Base-by-base conservation (phyloP, 306 rosid species). In the Rosa multiflora region DNA sequence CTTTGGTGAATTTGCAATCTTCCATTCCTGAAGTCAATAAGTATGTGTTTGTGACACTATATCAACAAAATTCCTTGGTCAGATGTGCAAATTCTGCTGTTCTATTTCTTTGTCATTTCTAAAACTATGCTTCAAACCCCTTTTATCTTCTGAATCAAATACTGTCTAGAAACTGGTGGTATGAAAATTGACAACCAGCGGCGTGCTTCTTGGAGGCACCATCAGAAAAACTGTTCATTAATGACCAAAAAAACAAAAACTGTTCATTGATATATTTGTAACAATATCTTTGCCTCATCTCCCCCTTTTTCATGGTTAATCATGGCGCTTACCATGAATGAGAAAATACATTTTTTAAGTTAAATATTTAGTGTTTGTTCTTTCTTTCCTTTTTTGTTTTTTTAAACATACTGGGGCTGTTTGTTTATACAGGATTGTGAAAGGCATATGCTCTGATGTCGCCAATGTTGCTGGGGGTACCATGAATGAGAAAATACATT, bases 1-100 rank as follows among this genome's bases (percentile, higher is more conserved):
- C 91, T 87, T 85, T 96, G 92, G 99, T 91, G 90, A 89, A 96
- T 82, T 79, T 93, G 87, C 97, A 96, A 77, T 96, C 98, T 80
- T 82, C 92, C 42, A 91, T 93, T 77, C 61, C 91, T 74, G 99
- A 91, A 91, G 99, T 88, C 76, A 91, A 93, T 13, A 68, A 81
- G 99, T 95, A 93, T 53, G 96, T 77, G 94, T 77, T 83, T 58
- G n/a, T 62, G 75, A 46, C 72, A 17, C 74, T 68, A 70, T 48
- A 42, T 21, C 62, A 48, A 48, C 14, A 20, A 40, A 23, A 68
- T 73, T 49, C 72, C 76, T 59, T 59, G 35, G 9, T 26, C 78
- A 67, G 56, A 52, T 70, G 32, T 71, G 47, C 47, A n/a, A 29
- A 79, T 10, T 79, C 52, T 29, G n/a, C 49, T 73, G 48, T 40